A percentile compares a stretch with the other conserved stretches of the same genome.
phyloP scores from a whole-genome alignment of 768 basidiomycete species.

The Kondoa subrosea region DNA sequence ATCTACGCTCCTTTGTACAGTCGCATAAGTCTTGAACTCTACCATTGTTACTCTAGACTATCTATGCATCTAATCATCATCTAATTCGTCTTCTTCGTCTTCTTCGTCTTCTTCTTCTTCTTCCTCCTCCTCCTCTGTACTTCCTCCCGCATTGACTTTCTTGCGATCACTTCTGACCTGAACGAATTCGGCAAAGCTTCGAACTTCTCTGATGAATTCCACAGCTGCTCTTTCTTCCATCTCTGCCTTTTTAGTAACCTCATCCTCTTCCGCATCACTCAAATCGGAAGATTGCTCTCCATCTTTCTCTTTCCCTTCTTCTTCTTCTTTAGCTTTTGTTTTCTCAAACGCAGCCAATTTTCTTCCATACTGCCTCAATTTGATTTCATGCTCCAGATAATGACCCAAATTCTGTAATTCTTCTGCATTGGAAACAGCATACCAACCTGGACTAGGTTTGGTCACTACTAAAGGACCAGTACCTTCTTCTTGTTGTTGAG shows the following conservation, averaged over 20 bases:
- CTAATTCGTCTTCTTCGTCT: too few relatives aligned
- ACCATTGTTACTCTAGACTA: too few relatives aligned
- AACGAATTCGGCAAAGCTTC: not conserved
- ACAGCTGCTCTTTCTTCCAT: not conserved
- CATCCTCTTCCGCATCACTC: not conserved
- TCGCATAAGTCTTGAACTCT: too few relatives aligned
- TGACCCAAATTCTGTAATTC: not conserved
- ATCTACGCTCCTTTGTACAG: conserved; percentile 13
- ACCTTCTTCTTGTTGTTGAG: too few relatives aligned
- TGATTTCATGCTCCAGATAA: not conserved
- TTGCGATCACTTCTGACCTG: too few relatives aligned
- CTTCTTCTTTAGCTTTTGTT: too few relatives aligned
- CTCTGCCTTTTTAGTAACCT: not conserved
- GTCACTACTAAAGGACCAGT: not conserved
- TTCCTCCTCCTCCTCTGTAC: too few relatives aligned
- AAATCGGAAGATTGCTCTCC: not conserved
- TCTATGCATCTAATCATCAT: too few relatives aligned
- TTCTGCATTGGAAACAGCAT: not conserved
- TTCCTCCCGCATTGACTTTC: too few relatives aligned
- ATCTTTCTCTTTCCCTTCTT: not conserved
- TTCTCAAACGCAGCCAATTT: not conserved
- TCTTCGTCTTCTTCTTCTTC: too few relatives aligned
- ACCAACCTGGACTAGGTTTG: not conserved
- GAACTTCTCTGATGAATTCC: not conserved
- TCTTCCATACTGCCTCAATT: not conserved